Conservation (phyloP, 164 flowering plant genomes). For the Vitis vinifera region ASM3070453v1 NC_081823.1:3457001-3457500, state of each 20-base stretch:
- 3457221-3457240: neutral
- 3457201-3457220: neutral
- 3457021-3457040: slow-evolving; percentile 65
- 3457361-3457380: slow-evolving; percentile 31
- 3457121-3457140: slow-evolving; percentile 62
- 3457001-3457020: slow-evolving; percentile 88
- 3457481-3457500: slow-evolving; percentile 15
- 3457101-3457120: slow-evolving; percentile 97
- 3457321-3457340: slow-evolving; percentile 59
- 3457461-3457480: slow-evolving; percentile 38
- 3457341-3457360: slow-evolving; percentile 55
- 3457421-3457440: slow-evolving; percentile 16
- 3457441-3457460: slow-evolving; percentile 31
- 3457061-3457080: slow-evolving; percentile 85
- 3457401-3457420: slow-evolving; percentile 11
- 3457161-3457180: slow-evolving; percentile 44
- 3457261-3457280: slow-evolving; percentile 95
- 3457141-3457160: slow-evolving; percentile 43
- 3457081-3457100: slow-evolving; percentile 89
- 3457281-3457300: slow-evolving; percentile 95
- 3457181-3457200: slow-evolving; percentile 72
- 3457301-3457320: slow-evolving; percentile 50
- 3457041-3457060: slow-evolving; percentile 88
- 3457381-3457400: slow-evolving; percentile 13
- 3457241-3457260: neutral